These are phyloP conservation scores for Osmanthus fragrans DNA, from an alignment of 257 asterid genomes.

Conservation along the genomic window DNA sequence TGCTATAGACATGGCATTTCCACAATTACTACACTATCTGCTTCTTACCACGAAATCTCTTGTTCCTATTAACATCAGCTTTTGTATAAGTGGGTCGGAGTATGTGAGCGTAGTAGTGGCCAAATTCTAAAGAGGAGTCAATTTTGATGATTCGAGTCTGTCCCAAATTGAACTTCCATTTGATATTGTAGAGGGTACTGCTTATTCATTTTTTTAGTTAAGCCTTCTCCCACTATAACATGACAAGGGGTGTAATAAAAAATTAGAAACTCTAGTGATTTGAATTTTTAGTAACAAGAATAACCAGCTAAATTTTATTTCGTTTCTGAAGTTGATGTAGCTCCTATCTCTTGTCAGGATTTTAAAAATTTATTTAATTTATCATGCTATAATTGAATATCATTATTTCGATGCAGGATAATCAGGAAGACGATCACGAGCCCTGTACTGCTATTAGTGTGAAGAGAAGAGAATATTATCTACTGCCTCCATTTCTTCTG, in stretches of 20 bases:
- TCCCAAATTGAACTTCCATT: background rate
- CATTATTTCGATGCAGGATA: constrained; percentile 40
- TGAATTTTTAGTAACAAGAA: background rate
- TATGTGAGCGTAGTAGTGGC: background rate
- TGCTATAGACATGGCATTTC: background rate
- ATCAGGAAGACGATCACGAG: constrained; percentile 36
- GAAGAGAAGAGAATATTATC: constrained; percentile 51
- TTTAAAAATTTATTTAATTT: too few relatives aligned
- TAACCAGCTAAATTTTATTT: background rate
- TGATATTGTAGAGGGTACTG: too few relatives aligned
- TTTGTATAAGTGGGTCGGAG: background rate
- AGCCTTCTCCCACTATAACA: background rate
- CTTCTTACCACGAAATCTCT: background rate
- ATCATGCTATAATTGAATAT: background rate
- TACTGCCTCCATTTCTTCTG: constrained; percentile 64
- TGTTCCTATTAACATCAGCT: background rate
- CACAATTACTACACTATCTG: background rate
- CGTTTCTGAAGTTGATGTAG: too few relatives aligned
- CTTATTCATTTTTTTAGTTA: too few relatives aligned
- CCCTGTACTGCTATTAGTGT: constrained; percentile 25
- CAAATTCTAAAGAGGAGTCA: background rate
- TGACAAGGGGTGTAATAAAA: background rate
- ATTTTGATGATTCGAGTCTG: background rate
- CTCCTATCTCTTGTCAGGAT: too few relatives aligned
- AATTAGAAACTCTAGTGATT: background rate